Base-by-base conservation (phyloP, 371 early-diverging fungal species). In the Phascolomyces articulosus region DNA sequence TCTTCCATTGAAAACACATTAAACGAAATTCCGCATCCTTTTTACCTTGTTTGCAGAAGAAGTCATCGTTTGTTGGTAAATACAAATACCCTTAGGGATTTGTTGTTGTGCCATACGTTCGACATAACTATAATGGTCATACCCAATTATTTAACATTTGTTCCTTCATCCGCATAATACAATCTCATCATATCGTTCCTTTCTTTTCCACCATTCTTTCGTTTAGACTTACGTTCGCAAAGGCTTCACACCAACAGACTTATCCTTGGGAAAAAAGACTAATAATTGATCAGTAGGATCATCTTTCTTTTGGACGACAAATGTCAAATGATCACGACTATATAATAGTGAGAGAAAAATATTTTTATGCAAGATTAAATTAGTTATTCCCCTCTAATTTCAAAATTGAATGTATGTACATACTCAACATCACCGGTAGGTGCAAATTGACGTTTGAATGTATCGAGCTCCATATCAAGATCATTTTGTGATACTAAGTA, bases 191-290 rank as follows among this genome's bases (percentile, higher is more conserved):
- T n/a, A n/a, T n/a, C n/a, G n/a, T n/a, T n/a, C n/a, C n/a, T n/a
- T n/a, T n/a, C n/a, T n/a, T n/a, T n/a, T n/a, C n/a, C n/a, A n/a
- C n/a, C n/a, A n/a, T n/a, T n/a, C n/a, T n/a, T n/a, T n/a, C n/a
- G n/a, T n/a, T n/a, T 40, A 34, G 40, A 67, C 87, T 54, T 86
- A 96, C 90, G 89, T 90, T 79, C 91, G 88, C 68, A 97, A 87
- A n/a, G 93, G 90, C 71, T 95, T 94, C 47, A 96, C 91, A 67
- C 98, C 97, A 15, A 98, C 93, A 6, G 93, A 89, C 49, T 87
- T 85, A 40, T 93, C 96, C 48, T 95, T 94, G 20, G 96, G 91
- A 84, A 98, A 97, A 73, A 96, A 95, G 3, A 96, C 92, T 51
- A 95, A 85, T 68, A 96, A 79, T 72, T 95, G 93, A 68, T 94